phyloP scores from a whole-genome alignment of 2,329 filamentous ascomycete genomes.

The Paracorniculantispora psalliotae region DNA sequence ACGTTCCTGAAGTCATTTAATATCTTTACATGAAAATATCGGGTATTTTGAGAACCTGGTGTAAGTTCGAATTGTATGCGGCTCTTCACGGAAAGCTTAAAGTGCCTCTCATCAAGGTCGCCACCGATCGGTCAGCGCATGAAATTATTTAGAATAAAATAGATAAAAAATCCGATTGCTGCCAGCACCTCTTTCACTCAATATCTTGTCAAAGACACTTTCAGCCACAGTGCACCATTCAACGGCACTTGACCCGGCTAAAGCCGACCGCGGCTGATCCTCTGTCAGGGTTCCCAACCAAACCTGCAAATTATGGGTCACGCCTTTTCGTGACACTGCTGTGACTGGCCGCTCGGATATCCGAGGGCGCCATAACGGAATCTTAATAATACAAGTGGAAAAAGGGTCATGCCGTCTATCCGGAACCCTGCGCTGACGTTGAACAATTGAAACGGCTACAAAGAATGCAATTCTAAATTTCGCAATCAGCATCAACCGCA shows the following conservation, averaged over 20 bases:
- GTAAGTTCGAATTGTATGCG: too few species aligned
- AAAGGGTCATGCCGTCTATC: neutral
- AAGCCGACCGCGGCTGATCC: neutral
- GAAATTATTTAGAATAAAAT: too few species aligned
- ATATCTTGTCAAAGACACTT: too few species aligned
- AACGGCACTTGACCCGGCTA: neutral
- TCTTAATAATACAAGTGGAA: neutral
- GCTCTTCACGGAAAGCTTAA: too few species aligned
- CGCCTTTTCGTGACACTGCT: neutral
- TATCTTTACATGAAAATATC: too few species aligned
- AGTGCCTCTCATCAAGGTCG: too few species aligned
- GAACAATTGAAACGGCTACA: neutral
- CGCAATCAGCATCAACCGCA: neutral
- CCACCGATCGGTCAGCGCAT: too few species aligned
- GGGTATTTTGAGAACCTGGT: too few species aligned
- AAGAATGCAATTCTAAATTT: neutral
- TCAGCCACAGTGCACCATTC: too few species aligned
- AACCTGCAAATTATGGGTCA: conserved; percentile 5
- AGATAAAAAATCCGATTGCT: too few species aligned
- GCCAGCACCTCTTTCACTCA: too few species aligned
- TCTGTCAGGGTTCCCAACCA: neutral
- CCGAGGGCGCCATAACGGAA: conserved; percentile 4
- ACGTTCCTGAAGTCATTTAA: too few species aligned
- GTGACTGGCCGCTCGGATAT: conserved; percentile 5
- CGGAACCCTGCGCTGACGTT: neutral